Evolutionary conservation across 371 early-diverging fungal species (phyloP), one percentile per base, ranked within the genome.

Genomic region (Syncephalis fuscata): DNA sequence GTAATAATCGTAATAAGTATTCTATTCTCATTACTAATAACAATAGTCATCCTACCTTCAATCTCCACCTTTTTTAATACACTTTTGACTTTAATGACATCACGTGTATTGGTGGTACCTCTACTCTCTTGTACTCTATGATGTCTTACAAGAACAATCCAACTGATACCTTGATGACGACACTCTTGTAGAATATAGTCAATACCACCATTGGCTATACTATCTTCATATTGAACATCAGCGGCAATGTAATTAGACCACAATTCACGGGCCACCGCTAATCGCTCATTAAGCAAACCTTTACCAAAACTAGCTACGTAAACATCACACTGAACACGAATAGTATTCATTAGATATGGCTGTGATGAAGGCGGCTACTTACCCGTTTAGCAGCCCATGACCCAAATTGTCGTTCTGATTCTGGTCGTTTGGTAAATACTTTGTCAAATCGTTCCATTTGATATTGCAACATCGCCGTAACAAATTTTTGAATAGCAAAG

Each of bases 231-330:
- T 51, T 80, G 69, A 43, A 82, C 80, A 39, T 87, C 86, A 5
- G 82, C 75, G 38, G 76, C 70, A 45, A 87, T 73, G 8, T 74
- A 73, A 45, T 76, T 71, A 1, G 62, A 62, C 86, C 88, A 85
- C 20, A 87, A 58, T 23, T 83, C 84, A 16, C 71, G 65, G 0
- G 77, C 81, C 46, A 87, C 54, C 19, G 76, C 76, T 22, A 87
- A 59, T 1, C 84, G 68, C 52, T 85, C 82, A 23, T 73, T 72
- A 0, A 84, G 57, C 44, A 80, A 50, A 2, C 68, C 70, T 45
- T 78, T 79, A 37, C 84, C 83, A 56, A 83, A 83, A 42, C 82
- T 81, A 15, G 86, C 85, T 2, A 87, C 78, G 52, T 76, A 78
- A 0, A 87, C 82, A 51, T 85, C 85, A 44, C 80, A 79, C 42